phyloP scores from a whole-genome alignment of 1,284 basidiomycete genomes.

The Hypsizygus ulmarius region DNA sequence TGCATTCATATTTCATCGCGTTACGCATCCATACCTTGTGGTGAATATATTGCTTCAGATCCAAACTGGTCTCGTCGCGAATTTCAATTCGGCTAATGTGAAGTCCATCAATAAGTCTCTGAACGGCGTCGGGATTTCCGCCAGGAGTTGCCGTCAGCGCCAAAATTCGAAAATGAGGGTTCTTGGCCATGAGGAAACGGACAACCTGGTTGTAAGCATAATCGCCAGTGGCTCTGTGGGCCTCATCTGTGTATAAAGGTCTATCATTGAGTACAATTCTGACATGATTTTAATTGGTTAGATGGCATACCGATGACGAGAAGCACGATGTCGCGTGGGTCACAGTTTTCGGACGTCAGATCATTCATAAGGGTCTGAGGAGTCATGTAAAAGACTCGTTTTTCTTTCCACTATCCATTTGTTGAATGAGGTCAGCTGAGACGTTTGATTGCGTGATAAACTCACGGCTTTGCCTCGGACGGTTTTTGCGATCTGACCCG shows the following conservation, averaged over 20 bases:
- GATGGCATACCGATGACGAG: conserved; percentile 75
- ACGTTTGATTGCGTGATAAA: conserved; percentile 8
- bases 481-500: conserved; percentile 62
- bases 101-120: conserved; percentile 90
- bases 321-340: conserved; percentile 77
- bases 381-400: conserved; percentile 97
- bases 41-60: conserved; percentile 85
- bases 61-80: conserved; percentile 87
- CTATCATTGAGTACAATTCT: conserved; percentile 4
- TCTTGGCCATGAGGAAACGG: conserved; percentile 88
- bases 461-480: conserved; percentile 63
- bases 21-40: conserved; percentile 62
- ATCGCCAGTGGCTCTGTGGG: conserved; percentile 90
- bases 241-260: conserved; percentile 69
- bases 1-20: not conserved
- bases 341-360: conserved; percentile 69
- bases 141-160: conserved; percentile 97
- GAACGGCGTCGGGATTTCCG: conserved; percentile 81
- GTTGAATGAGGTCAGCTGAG: not conserved
- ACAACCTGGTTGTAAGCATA: conserved; percentile 93
- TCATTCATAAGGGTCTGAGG: conserved; percentile 96
- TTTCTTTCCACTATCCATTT: conserved; percentile 67
- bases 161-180: conserved; percentile 90
- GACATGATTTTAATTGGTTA: not conserved
- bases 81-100: conserved; percentile 98